Percentiles rank a stretch among this genome's conserved stretches.
These are phyloP conservation scores for Cupressus sempervirens DNA, from an alignment of 75 land plant species.

Conservation along the genomic window DNA sequence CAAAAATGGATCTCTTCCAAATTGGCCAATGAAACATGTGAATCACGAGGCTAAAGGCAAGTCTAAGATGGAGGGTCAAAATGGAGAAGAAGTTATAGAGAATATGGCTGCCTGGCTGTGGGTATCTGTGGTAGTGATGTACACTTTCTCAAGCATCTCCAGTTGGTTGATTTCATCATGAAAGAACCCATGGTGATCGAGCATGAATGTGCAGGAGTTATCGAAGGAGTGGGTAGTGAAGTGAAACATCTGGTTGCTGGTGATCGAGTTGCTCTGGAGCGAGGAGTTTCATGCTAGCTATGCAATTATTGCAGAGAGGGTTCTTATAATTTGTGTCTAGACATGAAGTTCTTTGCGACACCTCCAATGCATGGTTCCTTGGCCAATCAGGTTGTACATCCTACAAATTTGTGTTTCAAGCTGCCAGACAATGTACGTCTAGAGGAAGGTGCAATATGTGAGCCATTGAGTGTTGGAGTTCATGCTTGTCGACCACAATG, in stretches of 20 bases:
- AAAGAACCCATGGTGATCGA: constrained; percentile 91
- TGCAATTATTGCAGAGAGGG: constrained; percentile 31
- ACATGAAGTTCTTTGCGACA: constrained; percentile 88
- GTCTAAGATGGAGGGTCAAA: constrained; percentile 5
- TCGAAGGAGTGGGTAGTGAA: constrained; percentile 72
- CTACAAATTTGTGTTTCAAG: constrained; percentile 90
- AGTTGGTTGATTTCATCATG: not conserved
- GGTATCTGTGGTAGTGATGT: constrained; percentile 98
- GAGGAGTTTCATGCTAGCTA: constrained; percentile 69
- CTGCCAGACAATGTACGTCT: constrained; percentile 84
- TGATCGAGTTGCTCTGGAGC: constrained; percentile 91
- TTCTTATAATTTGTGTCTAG: constrained; percentile 83
- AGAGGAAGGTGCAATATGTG: constrained; percentile 99
- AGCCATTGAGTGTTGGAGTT: constrained; percentile 90
- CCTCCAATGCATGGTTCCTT: constrained; percentile 95
- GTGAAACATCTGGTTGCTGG: constrained; percentile 66
- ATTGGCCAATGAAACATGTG: not conserved
- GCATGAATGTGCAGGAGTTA: constrained; percentile 91
- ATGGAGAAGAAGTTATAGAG: constrained; percentile 32
- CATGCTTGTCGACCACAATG: constrained; percentile 86
- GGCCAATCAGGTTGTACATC: constrained; percentile 76
- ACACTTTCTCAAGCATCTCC: constrained; percentile 47
- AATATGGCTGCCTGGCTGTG: constrained; percentile 95
- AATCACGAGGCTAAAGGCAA: not conserved
- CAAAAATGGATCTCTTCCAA: not conserved